Evolutionary conservation across 2,329 filamentous ascomycete species (phyloP), one percentile per base, ranked within the genome.

Genomic region (Penicillium sp.): DNA sequence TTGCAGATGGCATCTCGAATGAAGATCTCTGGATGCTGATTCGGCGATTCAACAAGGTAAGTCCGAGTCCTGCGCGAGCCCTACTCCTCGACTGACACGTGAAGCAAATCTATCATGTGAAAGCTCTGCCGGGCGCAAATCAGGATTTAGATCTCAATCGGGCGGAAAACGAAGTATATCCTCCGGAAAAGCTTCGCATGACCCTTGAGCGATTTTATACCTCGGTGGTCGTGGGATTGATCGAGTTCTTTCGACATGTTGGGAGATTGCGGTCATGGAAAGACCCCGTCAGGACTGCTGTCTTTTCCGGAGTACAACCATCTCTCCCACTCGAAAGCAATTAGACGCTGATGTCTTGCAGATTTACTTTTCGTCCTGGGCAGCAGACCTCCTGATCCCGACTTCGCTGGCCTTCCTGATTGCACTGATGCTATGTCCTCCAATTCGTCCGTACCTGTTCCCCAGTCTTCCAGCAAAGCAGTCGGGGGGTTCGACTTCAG

Each of bases 131-230:
- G 1, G 69, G 78, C 3, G 78, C 82, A 1, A 80, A 87, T 2
- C 87, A 86, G 3, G 84, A 85, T 18, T 74, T 95, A 33, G 90
- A 95, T 67, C 80, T 95, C 51, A 90, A 91, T 61, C 87, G 90
- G 48, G 86, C 89, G 4, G 87, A 91, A 18, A 85, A 92, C 48
- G 90, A 94, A 57, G 87, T 91, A 46, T 94, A 94, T 68, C 89
- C 88, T 0, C 90, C 90, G 0, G 89, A 94, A 63, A 94, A 94
- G 71, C 75, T 95, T 46, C 82, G 90, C 8, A 84, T 86, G 6
- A 91, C 88, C 44, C 68, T 94, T 8, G 90, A 95, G 71, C 80
- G 91, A 12, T 75, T 94, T 8, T 96, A 95, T 68, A 91, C 90
- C 80, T 89, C 88, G 0, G 84, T 95, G 1, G 76, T 88, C 7